Percentiles rank a stretch among this genome's conserved stretches.
Conservation (phyloP, 1,139 yeast genomes). For the Lodderomyces margitis region DNA sequence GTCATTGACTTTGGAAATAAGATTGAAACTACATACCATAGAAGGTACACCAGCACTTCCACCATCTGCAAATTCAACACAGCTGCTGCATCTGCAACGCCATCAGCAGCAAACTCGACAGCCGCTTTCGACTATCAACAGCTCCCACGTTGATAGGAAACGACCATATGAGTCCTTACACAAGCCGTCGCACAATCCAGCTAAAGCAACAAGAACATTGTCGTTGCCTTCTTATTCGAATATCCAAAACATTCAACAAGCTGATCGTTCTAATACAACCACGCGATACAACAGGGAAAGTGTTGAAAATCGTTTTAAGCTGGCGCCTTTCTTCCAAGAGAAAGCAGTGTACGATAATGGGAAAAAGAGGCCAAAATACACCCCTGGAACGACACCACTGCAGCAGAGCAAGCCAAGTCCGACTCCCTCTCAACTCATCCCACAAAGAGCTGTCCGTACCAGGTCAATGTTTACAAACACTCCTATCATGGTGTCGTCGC, state of each 20-base stretch:
- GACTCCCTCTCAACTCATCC: constrained; percentile 22
- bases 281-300: constrained; percentile 42
- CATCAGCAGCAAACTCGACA: constrained; percentile 2
- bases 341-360: constrained; percentile 37
- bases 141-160: constrained; percentile 10
- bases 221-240: constrained; percentile 57
- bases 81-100: constrained; percentile 8
- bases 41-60: constrained; percentile 18
- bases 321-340: constrained; percentile 47
- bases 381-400: not conserved
- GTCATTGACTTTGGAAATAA: constrained; percentile 62
- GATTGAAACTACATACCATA: constrained; percentile 54
- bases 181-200: constrained; percentile 20
- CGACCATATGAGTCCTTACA: constrained; percentile 8
- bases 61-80: constrained; percentile 12
- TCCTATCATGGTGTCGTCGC: constrained; percentile 36
- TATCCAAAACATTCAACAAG: constrained; percentile 42
- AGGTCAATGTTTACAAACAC: constrained; percentile 40
- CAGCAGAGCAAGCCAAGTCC: constrained; percentile 1
- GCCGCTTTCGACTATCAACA: constrained; percentile 4
- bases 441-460: constrained; percentile 45
- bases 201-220: constrained; percentile 64
- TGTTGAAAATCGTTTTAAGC: constrained; percentile 46
- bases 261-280: constrained; percentile 40
- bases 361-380: constrained; percentile 18